These are phyloP conservation scores for Capillidium heterosporum DNA, from an alignment of 371 early-diverging fungal species.

Conservation along the genomic window DNA sequence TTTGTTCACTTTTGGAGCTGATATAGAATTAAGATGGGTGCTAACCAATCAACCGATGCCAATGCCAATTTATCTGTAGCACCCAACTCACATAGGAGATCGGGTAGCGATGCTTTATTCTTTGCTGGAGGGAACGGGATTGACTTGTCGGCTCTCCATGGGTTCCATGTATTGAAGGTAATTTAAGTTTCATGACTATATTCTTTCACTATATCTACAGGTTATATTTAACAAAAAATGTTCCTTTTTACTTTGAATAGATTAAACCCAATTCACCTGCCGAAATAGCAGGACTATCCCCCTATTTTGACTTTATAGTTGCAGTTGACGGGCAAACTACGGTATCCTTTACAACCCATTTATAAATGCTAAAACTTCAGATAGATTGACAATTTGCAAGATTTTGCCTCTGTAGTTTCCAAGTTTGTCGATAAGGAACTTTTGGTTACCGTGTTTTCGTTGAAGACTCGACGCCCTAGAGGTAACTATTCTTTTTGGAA, in stretches of 20 bases:
- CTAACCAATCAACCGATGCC: slow-evolving; percentile 8
- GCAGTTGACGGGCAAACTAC: slow-evolving; percentile 36
- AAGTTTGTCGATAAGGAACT: slow-evolving; percentile 30
- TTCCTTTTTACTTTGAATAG: slow-evolving; percentile 12
- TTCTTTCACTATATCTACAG: neutral
- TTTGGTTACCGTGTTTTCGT: slow-evolving; percentile 40
- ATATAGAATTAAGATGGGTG: slow-evolving; percentile 13
- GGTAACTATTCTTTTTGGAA: slow-evolving; percentile 15
- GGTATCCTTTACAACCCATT: slow-evolving; percentile 12
- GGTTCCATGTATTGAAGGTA: slow-evolving; percentile 30
- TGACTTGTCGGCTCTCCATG: slow-evolving; percentile 14
- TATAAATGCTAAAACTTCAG: neutral
- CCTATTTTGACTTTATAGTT: slow-evolving; percentile 60
- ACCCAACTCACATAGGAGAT: too few relatives aligned
- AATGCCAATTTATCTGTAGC: too few relatives aligned
- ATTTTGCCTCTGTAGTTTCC: slow-evolving; percentile 17
- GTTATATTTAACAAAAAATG: neutral
- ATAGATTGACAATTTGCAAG: neutral
- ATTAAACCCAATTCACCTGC: slow-evolving; percentile 52
- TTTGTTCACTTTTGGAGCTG: too few relatives aligned
- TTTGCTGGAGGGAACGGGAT: too few relatives aligned
- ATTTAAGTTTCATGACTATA: neutral
- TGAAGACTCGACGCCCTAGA: slow-evolving; percentile 39
- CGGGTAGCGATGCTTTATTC: neutral
- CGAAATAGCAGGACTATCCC: slow-evolving; percentile 41